Evolutionary conservation across 2,329 filamentous ascomycete species (phyloP).

Genomic region (Graphium sp.): DNA sequence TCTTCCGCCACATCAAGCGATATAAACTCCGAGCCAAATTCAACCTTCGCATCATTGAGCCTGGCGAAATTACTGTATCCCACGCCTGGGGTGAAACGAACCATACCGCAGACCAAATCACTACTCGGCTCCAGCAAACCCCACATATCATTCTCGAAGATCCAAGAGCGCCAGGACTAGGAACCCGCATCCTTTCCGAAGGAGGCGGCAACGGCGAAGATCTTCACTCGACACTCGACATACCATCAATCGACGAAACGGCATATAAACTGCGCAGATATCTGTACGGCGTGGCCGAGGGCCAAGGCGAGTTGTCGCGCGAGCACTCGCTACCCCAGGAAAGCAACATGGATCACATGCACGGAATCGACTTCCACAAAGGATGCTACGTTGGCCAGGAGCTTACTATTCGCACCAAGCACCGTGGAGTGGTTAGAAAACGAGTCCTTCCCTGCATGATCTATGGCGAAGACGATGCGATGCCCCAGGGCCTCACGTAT

Average conservation of each 20-base stretch:
- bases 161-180: constrained; percentile 35
- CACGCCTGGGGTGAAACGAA: constrained; percentile 49
- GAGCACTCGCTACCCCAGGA: constrained; percentile 70
- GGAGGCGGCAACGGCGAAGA: constrained; percentile 8
- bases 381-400: constrained; percentile 97
- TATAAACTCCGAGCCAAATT: constrained; percentile 80
- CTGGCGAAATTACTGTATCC: constrained; percentile 53
- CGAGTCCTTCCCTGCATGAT: constrained; percentile 67
- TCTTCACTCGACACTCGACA: constrained; percentile 18
- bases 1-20: constrained; percentile 61
- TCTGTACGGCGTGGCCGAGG: constrained; percentile 68
- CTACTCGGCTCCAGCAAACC: constrained; percentile 5
- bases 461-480: constrained; percentile 34
- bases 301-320: constrained; percentile 57
- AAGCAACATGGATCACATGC: constrained; percentile 73
- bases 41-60: constrained; percentile 45
- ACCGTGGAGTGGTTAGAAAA: constrained; percentile 86
- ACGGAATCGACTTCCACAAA: constrained; percentile 82
- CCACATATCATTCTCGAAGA: constrained; percentile 33
- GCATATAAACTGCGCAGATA: constrained; percentile 66
- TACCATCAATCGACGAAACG: constrained; percentile 29
- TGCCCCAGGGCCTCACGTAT: constrained; percentile 28
- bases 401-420: constrained; percentile 85
- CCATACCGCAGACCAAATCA: constrained; percentile 2
- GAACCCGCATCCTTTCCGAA: constrained; percentile 25